Evolutionary conservation across 352 stramenopile species (phyloP).

Genomic region (Phytophthora ramorum): DNA sequence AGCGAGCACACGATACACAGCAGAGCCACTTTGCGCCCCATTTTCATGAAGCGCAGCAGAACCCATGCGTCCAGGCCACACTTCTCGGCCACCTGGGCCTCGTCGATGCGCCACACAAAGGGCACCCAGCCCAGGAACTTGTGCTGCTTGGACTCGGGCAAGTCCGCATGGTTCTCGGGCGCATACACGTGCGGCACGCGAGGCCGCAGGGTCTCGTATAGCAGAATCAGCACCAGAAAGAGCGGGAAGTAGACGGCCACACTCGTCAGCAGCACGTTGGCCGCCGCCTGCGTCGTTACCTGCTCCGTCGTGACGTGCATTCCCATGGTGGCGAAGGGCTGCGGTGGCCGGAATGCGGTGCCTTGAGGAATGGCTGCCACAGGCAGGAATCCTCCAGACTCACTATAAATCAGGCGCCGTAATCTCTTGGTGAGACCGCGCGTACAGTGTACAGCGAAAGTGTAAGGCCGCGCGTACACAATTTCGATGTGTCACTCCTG

Average conservation of each 20-base stretch:
- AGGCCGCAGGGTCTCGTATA: constrained; percentile 70
- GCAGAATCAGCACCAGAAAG: constrained; percentile 54
- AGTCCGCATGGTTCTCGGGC: constrained; percentile 53
- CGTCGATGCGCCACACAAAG: constrained; percentile 61
- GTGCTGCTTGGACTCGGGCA: constrained; percentile 36
- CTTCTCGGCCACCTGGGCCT: constrained; percentile 62
- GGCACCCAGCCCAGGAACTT: constrained; percentile 66
- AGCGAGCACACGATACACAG: constrained; percentile 61
- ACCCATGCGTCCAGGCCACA: constrained; percentile 79
- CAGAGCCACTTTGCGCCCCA: constrained; percentile 71
- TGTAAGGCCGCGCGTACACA: too few species aligned
- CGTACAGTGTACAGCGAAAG: too few species aligned
- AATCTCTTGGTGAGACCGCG: too few species aligned
- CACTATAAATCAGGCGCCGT: too few species aligned
- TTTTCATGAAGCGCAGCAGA: constrained; percentile 77
- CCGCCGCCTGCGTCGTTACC: constrained; percentile 38
- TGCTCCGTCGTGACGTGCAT: constrained; percentile 35
- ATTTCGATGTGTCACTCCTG: too few species aligned
- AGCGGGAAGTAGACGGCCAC: constrained; percentile 72
- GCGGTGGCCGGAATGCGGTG: neutral
- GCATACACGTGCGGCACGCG: constrained; percentile 54
- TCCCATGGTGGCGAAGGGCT: constrained; percentile 11
- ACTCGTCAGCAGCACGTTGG: constrained; percentile 65
- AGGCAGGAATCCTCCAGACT: neutral
- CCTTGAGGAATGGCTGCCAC: constrained; percentile 18